Evolutionary conservation across 2,329 filamentous ascomycete genomes (phyloP).

Genomic region (Monilinia aucupariae): DNA sequence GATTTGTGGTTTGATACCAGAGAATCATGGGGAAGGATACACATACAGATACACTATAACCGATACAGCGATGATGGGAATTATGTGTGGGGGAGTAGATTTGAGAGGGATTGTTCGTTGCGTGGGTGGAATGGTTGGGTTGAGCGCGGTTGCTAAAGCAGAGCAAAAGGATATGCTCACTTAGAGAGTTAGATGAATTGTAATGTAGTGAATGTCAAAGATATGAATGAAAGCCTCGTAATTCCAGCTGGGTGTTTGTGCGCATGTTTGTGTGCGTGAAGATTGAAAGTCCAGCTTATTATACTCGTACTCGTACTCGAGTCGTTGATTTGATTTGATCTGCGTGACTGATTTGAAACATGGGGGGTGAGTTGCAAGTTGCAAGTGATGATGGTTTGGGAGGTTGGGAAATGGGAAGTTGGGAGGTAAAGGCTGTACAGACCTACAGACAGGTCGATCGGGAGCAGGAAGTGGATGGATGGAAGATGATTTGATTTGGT

Average conservation of each 20-base stretch:
- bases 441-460: too few relatives aligned
- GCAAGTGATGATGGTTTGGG: too few relatives aligned
- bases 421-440: too few relatives aligned
- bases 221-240: neutral
- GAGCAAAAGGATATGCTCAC: neutral
- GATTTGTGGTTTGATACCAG: slow-evolving; percentile 8
- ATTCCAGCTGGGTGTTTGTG: neutral
- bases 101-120: neutral
- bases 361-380: neutral
- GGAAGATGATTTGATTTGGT: too few relatives aligned
- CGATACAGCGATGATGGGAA: neutral
- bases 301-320: too few relatives aligned
- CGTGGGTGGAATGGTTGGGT: neutral
- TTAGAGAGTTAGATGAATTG: neutral
- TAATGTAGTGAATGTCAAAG: neutral
- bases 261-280: neutral
- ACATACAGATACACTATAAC: neutral
- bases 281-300: too few relatives aligned
- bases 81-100: neutral
- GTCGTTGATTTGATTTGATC: too few relatives aligned
- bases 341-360: too few relatives aligned
- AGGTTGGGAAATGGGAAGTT: too few relatives aligned
- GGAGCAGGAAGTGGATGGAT: too few relatives aligned
- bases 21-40: neutral
- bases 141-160: neutral